These are phyloP conservation scores for Onygena corvina DNA, from an alignment of 2,329 filamentous ascomycete species.

Conservation along the genomic window DNA sequence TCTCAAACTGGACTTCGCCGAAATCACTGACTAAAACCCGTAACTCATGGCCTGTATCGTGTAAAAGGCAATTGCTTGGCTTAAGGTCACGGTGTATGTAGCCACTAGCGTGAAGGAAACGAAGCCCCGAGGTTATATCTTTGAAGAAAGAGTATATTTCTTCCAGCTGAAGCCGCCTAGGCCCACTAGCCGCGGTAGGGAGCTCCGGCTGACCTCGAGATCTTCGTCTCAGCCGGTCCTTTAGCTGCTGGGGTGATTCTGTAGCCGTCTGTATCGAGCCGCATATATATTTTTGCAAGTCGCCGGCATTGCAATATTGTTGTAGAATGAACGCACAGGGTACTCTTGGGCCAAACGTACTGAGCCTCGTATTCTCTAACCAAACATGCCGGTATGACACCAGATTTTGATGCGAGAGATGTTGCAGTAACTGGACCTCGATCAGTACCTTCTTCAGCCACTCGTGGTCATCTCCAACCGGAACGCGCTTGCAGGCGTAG, in stretches of 20 bases:
- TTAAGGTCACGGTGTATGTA: slow-evolving; percentile 96
- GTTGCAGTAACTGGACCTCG: slow-evolving; percentile 85
- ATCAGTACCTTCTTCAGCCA: slow-evolving; percentile 92
- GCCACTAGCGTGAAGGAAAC: slow-evolving; percentile 77
- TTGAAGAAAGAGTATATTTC: slow-evolving; percentile 95
- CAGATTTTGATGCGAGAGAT: slow-evolving; percentile 84
- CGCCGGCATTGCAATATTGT: slow-evolving; percentile 91
- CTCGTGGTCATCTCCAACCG: slow-evolving; percentile 83
- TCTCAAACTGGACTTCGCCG: slow-evolving; percentile 83
- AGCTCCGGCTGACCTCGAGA: slow-evolving; percentile 65
- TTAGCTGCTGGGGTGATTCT: slow-evolving; percentile 68
- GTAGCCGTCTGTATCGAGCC: slow-evolving; percentile 49
- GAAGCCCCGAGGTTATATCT: slow-evolving; percentile 83
- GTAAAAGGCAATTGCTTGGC: slow-evolving; percentile 85
- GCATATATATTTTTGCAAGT: slow-evolving; percentile 78
- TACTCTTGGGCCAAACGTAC: slow-evolving; percentile 76
- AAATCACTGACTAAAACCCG: slow-evolving; percentile 92
- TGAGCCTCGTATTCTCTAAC: slow-evolving; percentile 80
- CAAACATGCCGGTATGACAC: slow-evolving; percentile 96
- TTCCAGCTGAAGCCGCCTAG: slow-evolving; percentile 58
- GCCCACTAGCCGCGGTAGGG: slow-evolving; percentile 41
- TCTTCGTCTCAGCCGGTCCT: slow-evolving; percentile 69
- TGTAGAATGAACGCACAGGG: slow-evolving; percentile 95
- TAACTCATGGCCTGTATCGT: slow-evolving; percentile 58
- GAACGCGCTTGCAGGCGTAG: slow-evolving; percentile 94